A percentile compares a stretch with the other conserved stretches of the same genome.
Evolutionary conservation across 164 flowering plant genomes (phyloP).

Genomic region (Liriodendron chinense): DNA sequence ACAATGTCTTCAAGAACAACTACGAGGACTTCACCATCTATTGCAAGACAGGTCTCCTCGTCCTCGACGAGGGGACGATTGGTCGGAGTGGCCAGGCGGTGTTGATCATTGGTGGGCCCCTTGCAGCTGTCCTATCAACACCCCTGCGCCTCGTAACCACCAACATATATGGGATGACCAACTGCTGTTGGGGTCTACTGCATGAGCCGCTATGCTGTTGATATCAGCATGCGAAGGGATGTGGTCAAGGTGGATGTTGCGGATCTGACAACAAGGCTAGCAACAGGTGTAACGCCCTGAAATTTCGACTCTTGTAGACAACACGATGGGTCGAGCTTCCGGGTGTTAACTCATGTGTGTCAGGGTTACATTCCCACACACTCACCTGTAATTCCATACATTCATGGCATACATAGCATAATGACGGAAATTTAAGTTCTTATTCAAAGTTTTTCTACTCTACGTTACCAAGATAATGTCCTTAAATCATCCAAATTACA

Average conservation of each 20-base stretch:
- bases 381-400: too few species aligned
- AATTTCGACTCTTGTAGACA: too few species aligned
- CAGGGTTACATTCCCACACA: too few species aligned
- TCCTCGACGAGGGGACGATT: conserved; percentile 20
- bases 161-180: conserved; percentile 30
- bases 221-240: conserved; percentile 34
- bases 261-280: conserved; percentile 29
- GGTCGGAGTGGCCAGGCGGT: conserved; percentile 44
- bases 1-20: conserved; percentile 40
- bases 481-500: too few species aligned
- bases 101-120: conserved; percentile 28
- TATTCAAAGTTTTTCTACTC: too few species aligned
- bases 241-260: conserved; percentile 36
- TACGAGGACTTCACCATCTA: conserved; percentile 48
- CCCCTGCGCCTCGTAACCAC: conserved; percentile 29
- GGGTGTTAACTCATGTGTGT: too few species aligned
- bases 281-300: too few species aligned
- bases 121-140: conserved; percentile 31
- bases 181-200: conserved; percentile 31
- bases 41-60: conserved; percentile 43
- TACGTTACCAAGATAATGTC: too few species aligned
- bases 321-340: too few species aligned
- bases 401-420: too few species aligned
- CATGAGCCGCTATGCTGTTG: conserved; percentile 35
- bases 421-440: too few species aligned